Evolutionary conservation across 345 rosid genomes (phyloP).

Genomic region (Aurinia saxatilis): DNA sequence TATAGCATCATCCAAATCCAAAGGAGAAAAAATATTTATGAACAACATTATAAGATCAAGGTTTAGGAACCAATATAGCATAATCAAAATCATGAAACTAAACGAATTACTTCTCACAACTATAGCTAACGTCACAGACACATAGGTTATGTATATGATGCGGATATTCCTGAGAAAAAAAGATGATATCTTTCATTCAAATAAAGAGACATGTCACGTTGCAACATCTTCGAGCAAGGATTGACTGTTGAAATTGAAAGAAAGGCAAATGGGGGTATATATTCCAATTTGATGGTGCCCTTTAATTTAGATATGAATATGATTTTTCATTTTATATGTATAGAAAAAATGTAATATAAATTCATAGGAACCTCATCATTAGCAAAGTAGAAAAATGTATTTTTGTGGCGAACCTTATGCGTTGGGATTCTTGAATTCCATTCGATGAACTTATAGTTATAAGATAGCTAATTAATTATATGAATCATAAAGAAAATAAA

Average conservation of each 20-base stretch:
- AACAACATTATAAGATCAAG: not conserved
- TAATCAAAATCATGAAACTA: not conserved
- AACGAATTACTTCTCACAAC: conserved; percentile 4
- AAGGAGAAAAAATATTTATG: too few species aligned
- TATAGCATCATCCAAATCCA: too few species aligned
- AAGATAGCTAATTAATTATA: not conserved
- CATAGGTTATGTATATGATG: conserved; percentile 21
- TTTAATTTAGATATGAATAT: conserved; percentile 11
- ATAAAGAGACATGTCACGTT: conserved; percentile 33
- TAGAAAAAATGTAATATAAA: conserved; percentile 15
- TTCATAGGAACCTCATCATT: conserved; percentile 52
- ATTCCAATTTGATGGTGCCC: conserved; percentile 55
- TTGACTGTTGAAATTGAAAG: conserved; percentile 30
- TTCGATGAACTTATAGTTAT: not conserved
- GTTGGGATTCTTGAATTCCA: conserved; percentile 33
- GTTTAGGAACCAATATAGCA: not conserved
- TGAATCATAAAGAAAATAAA: not conserved
- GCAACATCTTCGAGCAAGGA: conserved; percentile 24
- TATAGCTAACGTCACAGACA: conserved; percentile 25
- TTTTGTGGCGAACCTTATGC: conserved; percentile 83
- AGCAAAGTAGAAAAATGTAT: conserved; percentile 44
- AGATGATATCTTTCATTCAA: not conserved
- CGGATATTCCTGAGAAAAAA: conserved; percentile 18
- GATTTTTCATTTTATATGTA: not conserved
- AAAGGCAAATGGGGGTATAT: conserved; percentile 33